Conservation (phyloP, 2,329 filamentous ascomycete genomes). For the Trichoderma gracile region DNA sequence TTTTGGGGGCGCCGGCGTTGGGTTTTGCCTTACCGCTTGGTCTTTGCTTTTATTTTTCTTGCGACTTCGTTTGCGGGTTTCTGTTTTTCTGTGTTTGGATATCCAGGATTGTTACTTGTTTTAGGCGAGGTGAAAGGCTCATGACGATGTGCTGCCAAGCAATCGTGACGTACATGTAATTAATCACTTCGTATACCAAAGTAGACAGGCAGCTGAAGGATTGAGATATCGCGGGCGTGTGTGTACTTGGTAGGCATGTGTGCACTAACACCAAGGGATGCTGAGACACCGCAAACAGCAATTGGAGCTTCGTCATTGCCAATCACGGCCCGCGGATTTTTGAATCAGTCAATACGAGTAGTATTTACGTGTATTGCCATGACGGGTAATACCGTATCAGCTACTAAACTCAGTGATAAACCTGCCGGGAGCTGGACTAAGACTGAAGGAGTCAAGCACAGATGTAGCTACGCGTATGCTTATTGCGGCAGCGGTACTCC, state of each 20-base stretch:
- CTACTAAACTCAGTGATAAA: neutral
- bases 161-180: neutral
- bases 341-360: neutral
- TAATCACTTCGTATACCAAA: too few species aligned
- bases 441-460: constrained; percentile 13
- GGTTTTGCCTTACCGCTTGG: neutral
- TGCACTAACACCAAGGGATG: neutral
- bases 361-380: constrained; percentile 1
- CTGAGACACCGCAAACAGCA: constrained; percentile 14
- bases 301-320: neutral
- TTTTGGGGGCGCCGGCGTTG: neutral
- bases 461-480: constrained; percentile 15
- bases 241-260: neutral
- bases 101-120: neutral
- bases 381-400: neutral
- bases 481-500: neutral
- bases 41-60: neutral
- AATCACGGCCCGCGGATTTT: neutral
- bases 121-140: neutral
- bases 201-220: neutral
- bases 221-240: neutral
- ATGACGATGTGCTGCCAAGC: neutral
- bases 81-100: neutral
- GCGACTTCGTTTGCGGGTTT: too few species aligned
- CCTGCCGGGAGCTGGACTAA: constrained; percentile 5